A percentile compares a stretch with the other conserved stretches of the same genome.
Conservation (phyloP, 2,329 filamentous ascomycete genomes). For the Onygenales sp. region DNA sequence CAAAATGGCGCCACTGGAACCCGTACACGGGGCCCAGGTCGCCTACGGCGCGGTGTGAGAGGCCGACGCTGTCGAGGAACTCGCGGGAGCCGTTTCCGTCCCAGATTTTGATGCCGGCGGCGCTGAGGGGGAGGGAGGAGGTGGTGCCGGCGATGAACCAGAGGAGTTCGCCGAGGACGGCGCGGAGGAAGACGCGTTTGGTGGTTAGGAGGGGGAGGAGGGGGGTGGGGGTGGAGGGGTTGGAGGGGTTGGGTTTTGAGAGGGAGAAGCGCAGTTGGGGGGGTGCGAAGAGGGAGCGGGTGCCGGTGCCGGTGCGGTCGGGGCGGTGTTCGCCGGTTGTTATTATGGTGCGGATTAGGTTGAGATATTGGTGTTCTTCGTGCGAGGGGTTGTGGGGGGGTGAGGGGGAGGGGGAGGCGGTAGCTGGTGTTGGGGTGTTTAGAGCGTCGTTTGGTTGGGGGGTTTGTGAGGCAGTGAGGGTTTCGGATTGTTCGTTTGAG, state of each 20-base stretch:
- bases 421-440: slow-evolving; percentile 15
- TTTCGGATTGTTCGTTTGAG: not conserved
- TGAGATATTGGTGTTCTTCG: slow-evolving; percentile 90
- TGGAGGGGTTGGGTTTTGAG: slow-evolving; percentile 43
- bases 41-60: slow-evolving; percentile 71
- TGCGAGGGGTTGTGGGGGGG: slow-evolving; percentile 38
- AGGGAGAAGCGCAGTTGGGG: slow-evolving; percentile 79
- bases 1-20: slow-evolving; percentile 98
- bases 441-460: not conserved
- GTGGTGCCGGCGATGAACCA: slow-evolving; percentile 91
- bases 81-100: slow-evolving; percentile 90
- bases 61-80: slow-evolving; percentile 77
- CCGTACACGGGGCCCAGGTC: slow-evolving; percentile 95
- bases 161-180: slow-evolving; percentile 82
- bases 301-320: slow-evolving; percentile 90
- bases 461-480: not conserved
- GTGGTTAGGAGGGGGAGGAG: slow-evolving; percentile 91
- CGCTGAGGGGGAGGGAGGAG: slow-evolving; percentile 64
- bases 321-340: slow-evolving; percentile 75
- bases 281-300: slow-evolving; percentile 79
- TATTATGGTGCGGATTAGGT: slow-evolving; percentile 79
- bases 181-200: slow-evolving; percentile 88
- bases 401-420: slow-evolving; percentile 6
- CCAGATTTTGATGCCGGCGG: slow-evolving; percentile 90
- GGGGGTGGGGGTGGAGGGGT: slow-evolving; percentile 38